Evolutionary conservation across 1,139 yeast genomes (phyloP).

Genomic region (Pichia sorboxylosa): DNA sequence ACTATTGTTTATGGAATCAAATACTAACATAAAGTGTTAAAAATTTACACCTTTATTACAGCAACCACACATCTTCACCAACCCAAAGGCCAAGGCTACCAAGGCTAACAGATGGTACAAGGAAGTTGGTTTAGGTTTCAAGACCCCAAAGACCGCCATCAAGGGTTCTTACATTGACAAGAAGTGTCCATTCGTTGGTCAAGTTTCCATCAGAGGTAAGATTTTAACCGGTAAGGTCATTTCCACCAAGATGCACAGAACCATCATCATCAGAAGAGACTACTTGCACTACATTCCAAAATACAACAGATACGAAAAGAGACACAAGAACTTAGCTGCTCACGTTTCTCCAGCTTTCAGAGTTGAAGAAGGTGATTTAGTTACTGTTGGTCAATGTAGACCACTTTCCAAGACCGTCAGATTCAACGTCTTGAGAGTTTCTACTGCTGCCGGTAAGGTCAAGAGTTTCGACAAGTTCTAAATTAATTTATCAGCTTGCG

Average conservation of each 20-base stretch:
- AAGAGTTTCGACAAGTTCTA: slow-evolving; percentile 96
- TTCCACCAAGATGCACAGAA: slow-evolving; percentile 99
- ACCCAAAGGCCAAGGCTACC: slow-evolving; percentile 99
- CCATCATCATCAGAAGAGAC: slow-evolving; percentile 99
- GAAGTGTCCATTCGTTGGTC: slow-evolving; percentile 99
- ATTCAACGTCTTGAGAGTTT: slow-evolving; percentile 97
- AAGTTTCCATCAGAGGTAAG: slow-evolving; percentile 98
- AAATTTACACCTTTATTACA: slow-evolving; percentile 22
- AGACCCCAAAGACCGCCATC: slow-evolving; percentile 98
- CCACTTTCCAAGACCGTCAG: slow-evolving; percentile 99
- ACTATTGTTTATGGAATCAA: too few relatives aligned
- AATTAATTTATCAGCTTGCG: slow-evolving; percentile 22
- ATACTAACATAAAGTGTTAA: slow-evolving; percentile 4
- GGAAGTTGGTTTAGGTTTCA: slow-evolving; percentile 99
- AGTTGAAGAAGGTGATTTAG: slow-evolving; percentile 97
- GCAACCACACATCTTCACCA: slow-evolving; percentile 99
- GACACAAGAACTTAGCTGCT: slow-evolving; percentile 99
- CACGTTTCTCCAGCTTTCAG: slow-evolving; percentile 99
- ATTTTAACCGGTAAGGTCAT: slow-evolving; percentile 98
- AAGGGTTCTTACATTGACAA: slow-evolving; percentile 99
- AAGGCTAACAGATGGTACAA: slow-evolving; percentile 99
- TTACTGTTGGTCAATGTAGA: slow-evolving; percentile 99
- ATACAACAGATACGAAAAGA: slow-evolving; percentile 99
- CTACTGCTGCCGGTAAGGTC: slow-evolving; percentile 78
- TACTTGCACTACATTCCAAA: slow-evolving; percentile 99